Evolutionary conservation across 2,329 filamentous ascomycete species (phyloP).

Genomic region (Aureobasidium melanogenum): DNA sequence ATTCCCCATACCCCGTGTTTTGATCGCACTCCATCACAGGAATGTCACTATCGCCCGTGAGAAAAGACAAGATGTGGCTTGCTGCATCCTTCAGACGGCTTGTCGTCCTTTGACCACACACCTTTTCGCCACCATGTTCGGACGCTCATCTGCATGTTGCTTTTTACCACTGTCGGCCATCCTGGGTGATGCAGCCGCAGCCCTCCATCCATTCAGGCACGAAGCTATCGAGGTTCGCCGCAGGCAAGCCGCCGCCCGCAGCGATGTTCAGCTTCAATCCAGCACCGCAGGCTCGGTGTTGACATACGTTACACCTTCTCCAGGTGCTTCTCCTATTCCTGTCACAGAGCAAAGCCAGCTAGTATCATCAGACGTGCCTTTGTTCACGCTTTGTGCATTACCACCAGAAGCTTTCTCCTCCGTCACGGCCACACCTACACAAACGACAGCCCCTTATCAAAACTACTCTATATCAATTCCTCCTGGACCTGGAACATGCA

Average conservation of each 20-base stretch:
- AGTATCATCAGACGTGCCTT: slow-evolving; percentile 33
- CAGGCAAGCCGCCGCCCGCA: slow-evolving; percentile 18
- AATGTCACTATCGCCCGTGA: background rate
- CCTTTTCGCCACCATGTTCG: background rate
- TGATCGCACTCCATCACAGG: background rate
- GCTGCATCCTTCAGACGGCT: background rate
- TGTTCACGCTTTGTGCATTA: slow-evolving; percentile 34
- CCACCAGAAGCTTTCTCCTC: slow-evolving; percentile 29
- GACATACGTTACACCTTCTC: slow-evolving; percentile 34
- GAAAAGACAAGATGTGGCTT: slow-evolving; percentile 7
- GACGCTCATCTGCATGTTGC: background rate
- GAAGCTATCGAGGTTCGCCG: slow-evolving; percentile 21
- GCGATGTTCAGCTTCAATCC: slow-evolving; percentile 7
- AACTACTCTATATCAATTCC: slow-evolving; percentile 29
- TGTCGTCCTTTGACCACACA: background rate
- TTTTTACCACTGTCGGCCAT: background rate
- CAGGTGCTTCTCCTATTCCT: slow-evolving; percentile 32
- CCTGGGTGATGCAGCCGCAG: slow-evolving; percentile 13
- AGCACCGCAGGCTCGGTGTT: slow-evolving; percentile 20
- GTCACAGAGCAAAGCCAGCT: slow-evolving; percentile 36
- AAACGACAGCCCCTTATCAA: slow-evolving; percentile 27
- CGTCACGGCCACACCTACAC: slow-evolving; percentile 17
- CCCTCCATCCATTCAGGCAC: slow-evolving; percentile 21
- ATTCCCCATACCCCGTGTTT: slow-evolving; percentile 6
- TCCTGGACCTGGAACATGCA: slow-evolving; percentile 29